Evolutionary conservation across 1,139 yeast species (phyloP).

Genomic region (Meyerozyma smithsonii): DNA sequence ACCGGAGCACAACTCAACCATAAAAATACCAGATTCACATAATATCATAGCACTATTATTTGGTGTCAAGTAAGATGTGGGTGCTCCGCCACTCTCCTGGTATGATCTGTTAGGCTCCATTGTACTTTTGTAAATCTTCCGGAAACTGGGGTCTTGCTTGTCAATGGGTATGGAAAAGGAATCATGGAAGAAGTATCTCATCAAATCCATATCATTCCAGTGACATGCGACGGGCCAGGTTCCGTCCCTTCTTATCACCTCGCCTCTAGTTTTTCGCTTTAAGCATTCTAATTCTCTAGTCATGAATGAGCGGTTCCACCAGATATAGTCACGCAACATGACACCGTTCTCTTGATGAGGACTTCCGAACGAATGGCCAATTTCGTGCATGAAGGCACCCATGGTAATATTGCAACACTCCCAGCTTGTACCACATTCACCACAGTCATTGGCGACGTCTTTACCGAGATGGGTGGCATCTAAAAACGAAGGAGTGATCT

Average conservation of each 20-base stretch:
- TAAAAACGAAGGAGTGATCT: conserved; percentile 59
- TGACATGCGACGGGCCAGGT: conserved; percentile 54
- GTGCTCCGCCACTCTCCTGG: conserved; percentile 17
- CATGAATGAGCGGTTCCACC: conserved; percentile 77
- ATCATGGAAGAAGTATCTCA: conserved; percentile 78
- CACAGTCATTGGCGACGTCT: conserved; percentile 86
- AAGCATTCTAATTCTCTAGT: conserved; percentile 61
- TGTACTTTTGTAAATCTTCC: conserved; percentile 26
- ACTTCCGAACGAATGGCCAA: conserved; percentile 85
- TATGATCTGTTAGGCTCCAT: conserved; percentile 16
- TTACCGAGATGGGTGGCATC: conserved; percentile 60
- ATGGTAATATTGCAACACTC: conserved; percentile 81
- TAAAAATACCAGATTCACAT: conserved; percentile 63
- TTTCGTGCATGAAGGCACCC: conserved; percentile 95
- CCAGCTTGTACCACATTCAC: conserved; percentile 85
- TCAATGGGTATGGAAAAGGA: conserved; percentile 73
- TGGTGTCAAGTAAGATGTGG: conserved; percentile 23
- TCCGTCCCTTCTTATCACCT: conserved; percentile 49
- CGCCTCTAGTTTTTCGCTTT: conserved; percentile 40
- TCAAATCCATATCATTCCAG: conserved; percentile 80
- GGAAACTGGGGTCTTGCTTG: conserved; percentile 23
- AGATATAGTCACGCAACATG: conserved; percentile 81
- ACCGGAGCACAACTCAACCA: conserved; percentile 60
- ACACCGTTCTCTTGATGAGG: conserved; percentile 91
- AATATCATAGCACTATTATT: conserved; percentile 44